phyloP scores from a whole-genome alignment of 805 yeast genomes.

The Suhomyces kilbournensis region DNA sequence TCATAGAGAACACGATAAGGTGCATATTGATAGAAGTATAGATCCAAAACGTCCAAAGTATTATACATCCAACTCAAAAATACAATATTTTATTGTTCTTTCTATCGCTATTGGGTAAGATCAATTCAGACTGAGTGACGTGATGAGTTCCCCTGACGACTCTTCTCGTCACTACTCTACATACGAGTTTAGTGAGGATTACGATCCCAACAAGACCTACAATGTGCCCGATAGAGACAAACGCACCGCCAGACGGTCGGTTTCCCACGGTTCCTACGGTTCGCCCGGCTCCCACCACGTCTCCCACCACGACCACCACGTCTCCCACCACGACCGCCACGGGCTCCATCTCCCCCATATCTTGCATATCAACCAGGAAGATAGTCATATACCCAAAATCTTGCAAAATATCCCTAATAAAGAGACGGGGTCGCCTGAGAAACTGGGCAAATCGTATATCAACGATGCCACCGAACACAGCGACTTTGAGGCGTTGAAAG shows the following conservation, averaged over 20 bases:
- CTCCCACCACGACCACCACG: not conserved
- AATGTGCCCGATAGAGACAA: not conserved
- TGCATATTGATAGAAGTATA: too few relatives aligned
- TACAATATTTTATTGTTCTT: too few relatives aligned
- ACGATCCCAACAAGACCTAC: slow-evolving; percentile 13
- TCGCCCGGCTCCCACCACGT: not conserved
- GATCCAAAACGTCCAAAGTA: too few relatives aligned
- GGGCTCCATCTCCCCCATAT: not conserved
- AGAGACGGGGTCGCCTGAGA: not conserved
- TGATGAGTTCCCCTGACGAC: not conserved
- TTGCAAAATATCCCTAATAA: not conserved
- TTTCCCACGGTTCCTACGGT: not conserved
- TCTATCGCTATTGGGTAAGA: too few relatives aligned
- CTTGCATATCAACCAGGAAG: not conserved
- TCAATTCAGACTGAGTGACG: too few relatives aligned
- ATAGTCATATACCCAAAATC: not conserved
- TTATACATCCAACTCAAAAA: too few relatives aligned
- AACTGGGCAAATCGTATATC: slow-evolving; percentile 12
- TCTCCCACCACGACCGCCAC: not conserved
- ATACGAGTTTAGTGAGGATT: slow-evolving; percentile 6
- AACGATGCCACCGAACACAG: slow-evolving; percentile 25
- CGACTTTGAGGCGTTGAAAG: slow-evolving; percentile 30
- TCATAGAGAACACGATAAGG: too few relatives aligned
- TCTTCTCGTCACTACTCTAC: not conserved
- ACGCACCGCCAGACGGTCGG: not conserved